Base-by-base conservation (phyloP, 1,284 basidiomycete genomes). In the Tremellales sp. region DNA sequence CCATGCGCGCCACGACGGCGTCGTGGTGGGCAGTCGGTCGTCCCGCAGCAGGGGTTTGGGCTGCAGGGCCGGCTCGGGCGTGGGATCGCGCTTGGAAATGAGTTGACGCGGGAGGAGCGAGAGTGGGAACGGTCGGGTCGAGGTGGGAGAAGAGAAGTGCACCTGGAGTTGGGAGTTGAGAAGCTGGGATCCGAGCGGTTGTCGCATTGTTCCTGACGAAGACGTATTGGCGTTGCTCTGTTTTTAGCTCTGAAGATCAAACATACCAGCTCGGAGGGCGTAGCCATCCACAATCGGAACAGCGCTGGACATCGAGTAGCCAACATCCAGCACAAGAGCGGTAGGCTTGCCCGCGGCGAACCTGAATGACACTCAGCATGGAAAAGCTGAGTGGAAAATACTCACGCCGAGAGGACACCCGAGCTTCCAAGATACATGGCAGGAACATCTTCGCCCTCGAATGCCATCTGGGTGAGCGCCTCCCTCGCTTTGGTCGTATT, bases 231-330 rank as follows among this genome's bases (percentile, higher is more conserved):
- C 25, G 13, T 16, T 26, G 34, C n/a, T 22, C 16, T 24, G 25
- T 51, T 28, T 7, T n/a, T n/a, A n/a, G n/a, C n/a, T n/a, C n/a
- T n/a, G n/a, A n/a, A n/a, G n/a, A 38, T 24, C 24, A 7, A 31
- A 39, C 65, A 51, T 53, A 84, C 93, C 93, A 79, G 97, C 97
- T 57, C 93, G 81, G 39, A 99, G 79, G 29, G 98, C 94, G 63
- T 98, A 99, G 0, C 95, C 95, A 63, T 99, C 95, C 7, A 94
- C 90, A 9, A 99, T 87, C 1, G 95, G 95, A 1, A 90, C 91
- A 14, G 95, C 88, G 53, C 88, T 93, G 8, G 86, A 84, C 67
- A 85, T 83, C 18, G 86, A 82, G 54, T 89, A 84, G 4, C 95
- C 95, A 34, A 98, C 81, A 63, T 98, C 94, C 40, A 99, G 84